Evolutionary conservation across 108 stramenopile species (phyloP).

Genomic region (Nitzschia sp.): DNA sequence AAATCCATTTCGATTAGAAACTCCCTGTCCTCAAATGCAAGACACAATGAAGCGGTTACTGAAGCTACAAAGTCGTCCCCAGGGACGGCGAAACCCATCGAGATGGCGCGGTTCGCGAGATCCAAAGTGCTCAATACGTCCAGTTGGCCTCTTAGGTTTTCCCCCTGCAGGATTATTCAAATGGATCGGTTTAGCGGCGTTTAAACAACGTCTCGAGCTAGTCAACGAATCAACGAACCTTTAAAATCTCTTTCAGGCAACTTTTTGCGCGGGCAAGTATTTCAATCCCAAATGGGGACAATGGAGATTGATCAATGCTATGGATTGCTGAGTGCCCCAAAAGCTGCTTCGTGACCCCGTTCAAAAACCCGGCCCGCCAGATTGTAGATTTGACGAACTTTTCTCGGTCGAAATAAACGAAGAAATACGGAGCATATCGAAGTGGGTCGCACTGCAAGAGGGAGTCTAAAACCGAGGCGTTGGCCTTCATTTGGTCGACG

Average conservation of each 20-base stretch:
- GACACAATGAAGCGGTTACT: not conserved
- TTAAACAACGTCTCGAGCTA: no score
- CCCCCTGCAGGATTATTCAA: no score
- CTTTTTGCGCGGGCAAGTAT: not conserved
- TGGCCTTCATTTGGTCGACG: not conserved
- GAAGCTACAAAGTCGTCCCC: not conserved
- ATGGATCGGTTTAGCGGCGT: no score
- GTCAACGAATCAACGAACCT: no score
- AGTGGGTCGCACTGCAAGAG: not conserved
- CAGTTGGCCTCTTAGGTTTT: no score
- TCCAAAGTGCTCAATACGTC: not conserved
- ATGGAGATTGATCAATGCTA: not conserved
- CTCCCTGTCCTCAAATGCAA: not conserved
- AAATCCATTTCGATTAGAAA: not conserved
- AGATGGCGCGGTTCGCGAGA: not conserved
- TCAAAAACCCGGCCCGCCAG: not conserved
- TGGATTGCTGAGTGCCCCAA: not conserved
- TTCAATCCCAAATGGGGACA: not conserved
- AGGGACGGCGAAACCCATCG: not conserved
- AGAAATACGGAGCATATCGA: conserved; percentile 4
- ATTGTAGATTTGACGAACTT: not conserved
- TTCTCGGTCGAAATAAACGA: not conserved
- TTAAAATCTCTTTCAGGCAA: no score
- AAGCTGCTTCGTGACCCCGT: not conserved
- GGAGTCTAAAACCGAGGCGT: not conserved